These are phyloP conservation scores for Sisymbrium altissimum DNA, from an alignment of 345 rosid species.

Conservation along the genomic window DNA sequence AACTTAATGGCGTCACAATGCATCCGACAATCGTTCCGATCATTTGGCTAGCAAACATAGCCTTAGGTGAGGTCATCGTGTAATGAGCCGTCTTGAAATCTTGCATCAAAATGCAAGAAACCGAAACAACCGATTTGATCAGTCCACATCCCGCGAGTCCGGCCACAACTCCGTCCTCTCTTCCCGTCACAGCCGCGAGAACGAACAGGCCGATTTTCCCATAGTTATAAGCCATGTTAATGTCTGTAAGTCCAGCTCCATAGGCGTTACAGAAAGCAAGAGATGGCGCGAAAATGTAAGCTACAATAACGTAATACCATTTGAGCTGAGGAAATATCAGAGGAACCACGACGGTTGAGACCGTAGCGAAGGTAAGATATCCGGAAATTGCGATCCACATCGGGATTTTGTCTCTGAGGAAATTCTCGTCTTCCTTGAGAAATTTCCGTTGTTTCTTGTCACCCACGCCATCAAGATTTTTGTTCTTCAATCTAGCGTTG, in stretches of 20 bases:
- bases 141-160: conserved; percentile 91
- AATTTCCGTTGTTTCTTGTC: conserved; percentile 28
- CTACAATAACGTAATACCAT: conserved; percentile 75
- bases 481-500: conserved; percentile 45
- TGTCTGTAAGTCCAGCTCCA: conserved; percentile 94
- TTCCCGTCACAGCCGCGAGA: conserved; percentile 72
- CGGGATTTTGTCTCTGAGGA: conserved; percentile 71
- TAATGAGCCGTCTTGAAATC: conserved; percentile 88
- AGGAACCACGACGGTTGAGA: conserved; percentile 65
- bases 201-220: conserved; percentile 87
- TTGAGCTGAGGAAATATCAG: conserved; percentile 86
- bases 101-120: conserved; percentile 89
- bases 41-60: conserved; percentile 83
- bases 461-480: conserved; percentile 23
- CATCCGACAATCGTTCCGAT: conserved; percentile 80
- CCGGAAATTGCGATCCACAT: conserved; percentile 67
- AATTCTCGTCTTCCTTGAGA: conserved; percentile 55
- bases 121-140: conserved; percentile 81
- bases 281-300: conserved; percentile 82
- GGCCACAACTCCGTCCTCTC: conserved; percentile 74
- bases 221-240: conserved; percentile 97
- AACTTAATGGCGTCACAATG: conserved; percentile 67
- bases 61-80: conserved; percentile 79
- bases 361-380: conserved; percentile 48
- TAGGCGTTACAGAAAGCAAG: conserved; percentile 92